Percentiles rank a stretch among this genome's conserved stretches.
These are phyloP conservation scores for Cyclospora cayetanensis DNA, from an alignment of 169 alveolate species.

Conservation along the genomic window DNA sequence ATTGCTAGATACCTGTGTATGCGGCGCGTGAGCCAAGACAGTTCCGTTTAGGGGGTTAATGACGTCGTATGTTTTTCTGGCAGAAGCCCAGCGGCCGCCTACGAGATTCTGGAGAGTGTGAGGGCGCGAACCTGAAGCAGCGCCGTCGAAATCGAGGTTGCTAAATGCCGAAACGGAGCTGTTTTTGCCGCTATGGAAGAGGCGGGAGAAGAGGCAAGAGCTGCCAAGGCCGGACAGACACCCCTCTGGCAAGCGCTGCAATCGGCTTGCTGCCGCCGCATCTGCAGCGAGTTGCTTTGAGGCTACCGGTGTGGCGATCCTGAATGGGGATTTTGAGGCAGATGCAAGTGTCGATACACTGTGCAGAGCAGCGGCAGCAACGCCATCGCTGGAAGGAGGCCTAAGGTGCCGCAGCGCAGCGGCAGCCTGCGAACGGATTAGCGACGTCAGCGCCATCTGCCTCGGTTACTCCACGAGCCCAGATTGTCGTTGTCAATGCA, in stretches of 20 bases:
- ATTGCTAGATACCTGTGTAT: constrained; percentile 65
- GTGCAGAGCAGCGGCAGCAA: too few relatives aligned
- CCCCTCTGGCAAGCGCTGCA: background rate
- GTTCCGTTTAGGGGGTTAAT: constrained; percentile 83
- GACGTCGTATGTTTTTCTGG: constrained; percentile 66
- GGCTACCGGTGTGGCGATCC: too few relatives aligned
- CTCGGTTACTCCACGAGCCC: too few relatives aligned
- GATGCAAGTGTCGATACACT: too few relatives aligned
- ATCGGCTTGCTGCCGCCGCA: background rate
- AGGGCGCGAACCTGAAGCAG: background rate
- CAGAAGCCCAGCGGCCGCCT: constrained; percentile 78
- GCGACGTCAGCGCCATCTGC: too few relatives aligned
- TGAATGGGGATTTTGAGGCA: too few relatives aligned
- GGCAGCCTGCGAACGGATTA: too few relatives aligned
- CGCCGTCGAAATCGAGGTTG: background rate
- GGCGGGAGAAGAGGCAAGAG: background rate
- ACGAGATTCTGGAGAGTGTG: constrained; percentile 74
- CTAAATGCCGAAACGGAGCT: background rate
- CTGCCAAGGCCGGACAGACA: background rate
- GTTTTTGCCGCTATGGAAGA: background rate
- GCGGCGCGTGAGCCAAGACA: constrained; percentile 70
- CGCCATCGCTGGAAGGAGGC: too few relatives aligned
- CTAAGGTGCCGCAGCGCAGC: too few relatives aligned
- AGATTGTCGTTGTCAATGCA: too few relatives aligned
- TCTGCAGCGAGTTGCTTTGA: too few relatives aligned